Evolutionary conservation across 345 rosid genomes (phyloP).

Genomic region (Xanthoceras sorbifolium): DNA sequence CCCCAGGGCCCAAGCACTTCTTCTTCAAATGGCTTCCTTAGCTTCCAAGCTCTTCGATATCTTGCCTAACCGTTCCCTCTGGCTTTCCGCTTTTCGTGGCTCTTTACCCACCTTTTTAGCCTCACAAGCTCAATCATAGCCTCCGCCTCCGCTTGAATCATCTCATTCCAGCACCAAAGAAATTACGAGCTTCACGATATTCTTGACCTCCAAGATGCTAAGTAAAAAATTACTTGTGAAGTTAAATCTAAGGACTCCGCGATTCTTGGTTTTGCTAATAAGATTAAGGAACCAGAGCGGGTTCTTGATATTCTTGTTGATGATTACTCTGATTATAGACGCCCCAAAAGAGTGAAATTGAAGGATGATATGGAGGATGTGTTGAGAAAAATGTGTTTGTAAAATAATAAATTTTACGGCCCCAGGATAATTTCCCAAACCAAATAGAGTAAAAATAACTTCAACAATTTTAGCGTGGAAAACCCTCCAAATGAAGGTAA

Average conservation of each 20-base stretch:
- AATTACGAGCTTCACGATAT: slow-evolving; percentile 84
- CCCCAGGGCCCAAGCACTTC: slow-evolving; percentile 80
- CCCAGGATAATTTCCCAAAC: too few relatives aligned
- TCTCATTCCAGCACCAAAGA: slow-evolving; percentile 70
- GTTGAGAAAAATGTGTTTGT: too few relatives aligned
- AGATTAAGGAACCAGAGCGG: slow-evolving; percentile 73
- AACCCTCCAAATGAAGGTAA: too few relatives aligned
- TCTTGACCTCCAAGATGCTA: slow-evolving; percentile 89
- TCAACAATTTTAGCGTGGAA: too few relatives aligned
- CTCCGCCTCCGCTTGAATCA: slow-evolving; percentile 54
- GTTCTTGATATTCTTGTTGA: slow-evolving; percentile 84
- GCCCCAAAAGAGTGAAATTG: slow-evolving; percentile 54
- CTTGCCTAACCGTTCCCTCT: slow-evolving; percentile 70
- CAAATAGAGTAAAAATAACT: too few relatives aligned
- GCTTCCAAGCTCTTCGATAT: slow-evolving; percentile 74
- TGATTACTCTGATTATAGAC: slow-evolving; percentile 81
- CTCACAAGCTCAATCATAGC: slow-evolving; percentile 47
- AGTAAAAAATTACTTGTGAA: slow-evolving; percentile 62
- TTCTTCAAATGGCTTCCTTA: slow-evolving; percentile 78
- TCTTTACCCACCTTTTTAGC: slow-evolving; percentile 72
- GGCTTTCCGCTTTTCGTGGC: slow-evolving; percentile 85
- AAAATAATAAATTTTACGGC: too few relatives aligned
- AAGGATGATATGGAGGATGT: slow-evolving; percentile 25
- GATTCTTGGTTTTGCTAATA: slow-evolving; percentile 68
- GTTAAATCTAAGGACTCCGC: slow-evolving; percentile 57